Conservation (phyloP, 805 yeast species). For the Metschnikowia continentalis region DNA sequence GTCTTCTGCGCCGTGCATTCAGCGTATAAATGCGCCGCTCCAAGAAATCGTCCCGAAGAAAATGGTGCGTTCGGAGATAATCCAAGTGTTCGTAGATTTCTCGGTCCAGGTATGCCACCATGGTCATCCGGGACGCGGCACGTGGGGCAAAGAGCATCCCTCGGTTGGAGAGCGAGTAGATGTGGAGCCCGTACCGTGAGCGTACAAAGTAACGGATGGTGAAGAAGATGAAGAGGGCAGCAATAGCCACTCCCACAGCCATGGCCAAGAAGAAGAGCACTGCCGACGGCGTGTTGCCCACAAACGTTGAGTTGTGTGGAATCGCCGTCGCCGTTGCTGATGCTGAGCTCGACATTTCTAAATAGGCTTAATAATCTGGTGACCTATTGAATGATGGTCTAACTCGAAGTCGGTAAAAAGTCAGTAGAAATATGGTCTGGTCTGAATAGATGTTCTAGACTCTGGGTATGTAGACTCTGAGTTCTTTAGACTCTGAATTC, state of each 20-base stretch:
- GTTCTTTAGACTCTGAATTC: no score
- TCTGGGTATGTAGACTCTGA: no score
- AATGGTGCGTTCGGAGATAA: constrained; percentile 31
- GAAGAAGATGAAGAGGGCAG: constrained; percentile 53
- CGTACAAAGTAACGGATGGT: constrained; percentile 58
- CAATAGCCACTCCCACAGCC: constrained; percentile 57
- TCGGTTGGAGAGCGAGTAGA: constrained; percentile 34
- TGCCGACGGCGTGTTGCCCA: constrained; percentile 54
- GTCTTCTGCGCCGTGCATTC: constrained; percentile 10
- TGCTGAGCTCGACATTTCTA: not conserved
- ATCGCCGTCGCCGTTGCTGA: not conserved
- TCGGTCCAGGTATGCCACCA: constrained; percentile 17
- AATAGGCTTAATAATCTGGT: no score
- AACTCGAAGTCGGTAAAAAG: no score
- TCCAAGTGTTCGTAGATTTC: constrained; percentile 36
- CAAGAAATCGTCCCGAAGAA: constrained; percentile 28
- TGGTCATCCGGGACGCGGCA: constrained; percentile 6
- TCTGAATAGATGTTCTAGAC: no score
- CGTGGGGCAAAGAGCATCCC: constrained; percentile 17
- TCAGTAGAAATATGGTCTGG: no score
- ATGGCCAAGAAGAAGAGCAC: constrained; percentile 61
- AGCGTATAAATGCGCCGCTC: constrained; percentile 22
- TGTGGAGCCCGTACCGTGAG: constrained; percentile 51
- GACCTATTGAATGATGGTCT: no score
- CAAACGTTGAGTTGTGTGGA: constrained; percentile 22